A percentile compares a stretch with the other conserved stretches of the same genome.
Evolutionary conservation across 345 rosid species (phyloP).

Genomic region (Physaria fendleri): DNA sequence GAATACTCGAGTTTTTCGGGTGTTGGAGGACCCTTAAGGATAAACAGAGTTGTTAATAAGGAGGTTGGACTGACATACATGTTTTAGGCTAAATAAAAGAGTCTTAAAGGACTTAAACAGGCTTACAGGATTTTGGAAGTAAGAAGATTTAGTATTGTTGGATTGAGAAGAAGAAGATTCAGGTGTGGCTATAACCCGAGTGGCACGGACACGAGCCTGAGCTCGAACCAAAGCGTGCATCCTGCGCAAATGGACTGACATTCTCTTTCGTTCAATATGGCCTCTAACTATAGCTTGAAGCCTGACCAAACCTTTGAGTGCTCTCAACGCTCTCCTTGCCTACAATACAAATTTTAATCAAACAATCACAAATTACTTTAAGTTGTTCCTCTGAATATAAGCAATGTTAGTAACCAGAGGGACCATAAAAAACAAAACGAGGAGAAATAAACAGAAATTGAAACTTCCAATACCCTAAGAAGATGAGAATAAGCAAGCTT

Average conservation of each 20-base stretch:
- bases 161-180: constrained; percentile 50
- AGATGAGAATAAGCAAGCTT: constrained; percentile 47
- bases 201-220: constrained; percentile 69
- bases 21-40: constrained; percentile 74
- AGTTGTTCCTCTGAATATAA: constrained; percentile 50
- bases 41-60: background rate
- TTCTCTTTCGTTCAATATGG: constrained; percentile 71
- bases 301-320: constrained; percentile 82
- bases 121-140: constrained; percentile 56
- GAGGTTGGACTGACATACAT: background rate
- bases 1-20: constrained; percentile 69
- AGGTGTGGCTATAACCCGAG: constrained; percentile 35
- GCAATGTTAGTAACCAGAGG: no score
- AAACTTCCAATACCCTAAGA: constrained; percentile 40
- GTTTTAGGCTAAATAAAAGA: background rate
- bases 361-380: background rate
- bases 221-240: constrained; percentile 78
- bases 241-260: constrained; percentile 41
- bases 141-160: constrained; percentile 67
- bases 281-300: constrained; percentile 97
- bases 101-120: background rate
- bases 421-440: no score
- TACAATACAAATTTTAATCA: constrained; percentile 6
- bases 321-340: constrained; percentile 90
- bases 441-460: background rate